Evolutionary conservation across 306 rosid species (phyloP), one percentile per base, ranked within the genome.

Genomic region (Gleditsia sinensis): DNA sequence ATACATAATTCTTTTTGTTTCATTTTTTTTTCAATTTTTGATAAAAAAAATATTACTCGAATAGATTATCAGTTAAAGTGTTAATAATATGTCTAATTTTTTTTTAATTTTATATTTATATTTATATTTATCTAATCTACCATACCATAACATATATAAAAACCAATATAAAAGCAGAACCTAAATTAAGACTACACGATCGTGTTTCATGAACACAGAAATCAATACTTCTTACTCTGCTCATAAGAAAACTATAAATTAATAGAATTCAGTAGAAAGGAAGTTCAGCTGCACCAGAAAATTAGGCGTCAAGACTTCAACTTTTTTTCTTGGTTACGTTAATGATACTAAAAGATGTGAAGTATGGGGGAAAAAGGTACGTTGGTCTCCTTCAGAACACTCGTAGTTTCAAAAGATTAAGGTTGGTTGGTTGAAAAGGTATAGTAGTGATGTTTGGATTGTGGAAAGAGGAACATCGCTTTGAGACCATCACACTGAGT

Each of bases 361-460:
- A 13, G 7, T 25, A 13, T 39, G 0, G 4, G 63, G 0, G 7
- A 10, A 49, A 48, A 37, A 67, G 32, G 73, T 30, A 11, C 46
- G 11, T 13, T 27, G 40, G 36, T 21, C 48, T 61, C 34, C 70
- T 27, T 10, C 34, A 12, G n/a, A 37, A 34, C 57, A 46, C 55
- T 58, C 58, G 16, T 25, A 34, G 37, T 59, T 30, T 23, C 17
- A 73, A 60, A 46, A 49, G 5, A 21, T 53, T n/a, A n/a, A n/a
- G n/a, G 63, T 60, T 45, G 60, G 69, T 14, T 58, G 48, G 59
- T 73, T 51, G 55, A 73, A 61, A 73, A 61, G 50, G 7, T 43
- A n/a, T 37, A 11, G 3, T 55, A 7, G 16, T 72, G 7, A 24
- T 55, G 40, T 39, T 36, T 37, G 36, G 28, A 54, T 24, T 11